A percentile compares a stretch with the other conserved stretches of the same genome.
phyloP scores from a whole-genome alignment of 108 stramenopile species.

The Cyclotella baltica region DNA sequence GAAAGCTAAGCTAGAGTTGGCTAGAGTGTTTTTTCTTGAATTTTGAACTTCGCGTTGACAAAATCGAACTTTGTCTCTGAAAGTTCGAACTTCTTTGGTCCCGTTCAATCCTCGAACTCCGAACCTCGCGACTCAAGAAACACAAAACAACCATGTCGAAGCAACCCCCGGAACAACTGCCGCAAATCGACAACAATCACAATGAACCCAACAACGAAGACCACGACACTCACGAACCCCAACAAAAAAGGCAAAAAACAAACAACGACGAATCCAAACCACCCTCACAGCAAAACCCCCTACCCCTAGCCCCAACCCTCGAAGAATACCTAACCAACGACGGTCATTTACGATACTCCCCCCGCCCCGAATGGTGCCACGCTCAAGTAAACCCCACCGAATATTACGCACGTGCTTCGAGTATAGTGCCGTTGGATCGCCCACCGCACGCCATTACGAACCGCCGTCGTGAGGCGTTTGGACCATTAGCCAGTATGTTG shows the following conservation, averaged over 20 bases:
- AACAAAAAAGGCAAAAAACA: background rate
- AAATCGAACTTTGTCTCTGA: too few relatives aligned
- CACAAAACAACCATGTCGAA: too few relatives aligned
- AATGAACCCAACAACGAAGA: too few relatives aligned
- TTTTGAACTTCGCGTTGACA: too few relatives aligned
- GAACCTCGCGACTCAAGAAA: too few relatives aligned
- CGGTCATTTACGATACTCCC: slow-evolving; percentile 19
- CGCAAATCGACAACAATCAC: too few relatives aligned
- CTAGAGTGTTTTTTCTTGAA: too few relatives aligned
- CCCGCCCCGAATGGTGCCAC: slow-evolving; percentile 43
- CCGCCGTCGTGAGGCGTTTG: background rate
- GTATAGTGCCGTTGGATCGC: background rate
- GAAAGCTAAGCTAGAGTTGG: too few relatives aligned
- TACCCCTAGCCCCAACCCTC: slow-evolving; percentile 33
- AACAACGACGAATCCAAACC: background rate
- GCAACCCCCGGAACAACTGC: too few relatives aligned
- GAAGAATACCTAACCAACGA: slow-evolving; percentile 22
- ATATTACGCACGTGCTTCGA: background rate
- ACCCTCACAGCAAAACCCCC: background rate
- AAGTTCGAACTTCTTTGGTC: too few relatives aligned
- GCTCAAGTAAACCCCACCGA: background rate
- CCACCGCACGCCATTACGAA: background rate
- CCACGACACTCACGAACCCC: too few relatives aligned
- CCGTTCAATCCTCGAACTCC: too few relatives aligned
- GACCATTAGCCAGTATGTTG: background rate